Base-by-base conservation (phyloP, 2,329 filamentous ascomycete genomes). In the Penicillium hesseltinei region DNA sequence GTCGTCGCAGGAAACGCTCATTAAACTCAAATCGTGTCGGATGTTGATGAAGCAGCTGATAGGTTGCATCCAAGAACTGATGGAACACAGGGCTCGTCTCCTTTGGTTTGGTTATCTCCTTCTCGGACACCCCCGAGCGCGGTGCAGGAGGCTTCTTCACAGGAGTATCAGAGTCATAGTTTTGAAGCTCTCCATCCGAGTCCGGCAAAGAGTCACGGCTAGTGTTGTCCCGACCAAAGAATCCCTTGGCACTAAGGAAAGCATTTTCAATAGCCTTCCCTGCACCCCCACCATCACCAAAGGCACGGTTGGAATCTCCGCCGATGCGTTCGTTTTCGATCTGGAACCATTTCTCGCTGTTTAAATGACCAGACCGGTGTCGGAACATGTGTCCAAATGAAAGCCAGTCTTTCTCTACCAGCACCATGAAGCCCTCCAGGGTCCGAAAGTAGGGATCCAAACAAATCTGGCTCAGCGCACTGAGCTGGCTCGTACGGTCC, bases 361-460 rank as follows among this genome's bases (percentile, higher is more conserved):
- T 91, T 54, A 97, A 77, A 66, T 90, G 89, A 3, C 94, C 94
- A 15, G 90, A 90, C n/a, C 94, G 87, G 67, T 96, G 86, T 54
- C 92, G 87, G 76, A 99, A 99, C 88, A 96, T 97, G 75, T 99
- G 93, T 2, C 94, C 94, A 76, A 97, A 99, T 0, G 93, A 94
- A 13, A 99, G 78, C 91, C 94, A 99, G 71, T 99, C 94, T 73
- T 99, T 99, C 75, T 99, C 94, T 2, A 99, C 84, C 7, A 99
- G 79, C 2, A 96, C 87, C 66, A 97, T 92, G 73, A 97, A 99
- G 0, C 94, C 94, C 65, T 97, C 89, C 49, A 99, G 80, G 0
- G 94, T 97, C 51, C 94, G 86, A 73, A 92, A 99, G 74, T 96
- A 97, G 0, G 94, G 94, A 70, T 99, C 94, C 9, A 99, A 83